Evolutionary conservation across 768 basidiomycete genomes (phyloP), one percentile per base, ranked within the genome.

Genomic region (Cystobasidium tubakii): DNA sequence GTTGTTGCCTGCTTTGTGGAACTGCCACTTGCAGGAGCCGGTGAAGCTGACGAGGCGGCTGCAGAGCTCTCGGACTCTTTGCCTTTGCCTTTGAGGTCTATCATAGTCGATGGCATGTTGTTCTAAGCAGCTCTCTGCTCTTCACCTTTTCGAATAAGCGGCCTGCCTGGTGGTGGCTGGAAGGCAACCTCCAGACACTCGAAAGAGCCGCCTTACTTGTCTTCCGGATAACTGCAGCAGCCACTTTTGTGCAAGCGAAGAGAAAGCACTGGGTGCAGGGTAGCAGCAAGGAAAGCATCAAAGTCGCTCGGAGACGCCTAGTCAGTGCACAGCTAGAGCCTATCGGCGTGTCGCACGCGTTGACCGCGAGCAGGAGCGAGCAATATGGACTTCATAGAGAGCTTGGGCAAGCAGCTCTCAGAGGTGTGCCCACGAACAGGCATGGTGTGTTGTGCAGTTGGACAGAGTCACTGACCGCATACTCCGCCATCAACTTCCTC

Each of bases 371-470:
- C 42, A 42, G 42, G 42, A n/a, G 53, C 53, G n/a, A 7, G 53
- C 53, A 55, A 19, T 15, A 71, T 71, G 69, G 55, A 60, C 69
- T 62, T 71, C 54, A 33, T 71, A 23, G 69, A 71, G 69, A 29
- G 23, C 33, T 53, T 71, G 27, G 69, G 54, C 54, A 71, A 71
- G 69, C 69, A 71, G 69, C 29, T 71, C 53, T 71, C 69, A 55
- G 69, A 71, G 69, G 69, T 71, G 54, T 17, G 69, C 34, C 3
- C 21, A 39, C 15, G 66, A 27, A 17, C n/a, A n/a, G n/a, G n/a
- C n/a, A n/a, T n/a, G n/a, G 12, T 66, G 17, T 23, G 44, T 36
- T 29, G 9, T 34, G 21, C 17, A 46, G 7, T 21, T 19, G 23
- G 19, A 46, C 23, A 33, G 29, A 3, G 13, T 21, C 2, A 31